Base-by-base conservation (phyloP, 1,139 yeast species). In the Fermentozyma sake region DNA sequence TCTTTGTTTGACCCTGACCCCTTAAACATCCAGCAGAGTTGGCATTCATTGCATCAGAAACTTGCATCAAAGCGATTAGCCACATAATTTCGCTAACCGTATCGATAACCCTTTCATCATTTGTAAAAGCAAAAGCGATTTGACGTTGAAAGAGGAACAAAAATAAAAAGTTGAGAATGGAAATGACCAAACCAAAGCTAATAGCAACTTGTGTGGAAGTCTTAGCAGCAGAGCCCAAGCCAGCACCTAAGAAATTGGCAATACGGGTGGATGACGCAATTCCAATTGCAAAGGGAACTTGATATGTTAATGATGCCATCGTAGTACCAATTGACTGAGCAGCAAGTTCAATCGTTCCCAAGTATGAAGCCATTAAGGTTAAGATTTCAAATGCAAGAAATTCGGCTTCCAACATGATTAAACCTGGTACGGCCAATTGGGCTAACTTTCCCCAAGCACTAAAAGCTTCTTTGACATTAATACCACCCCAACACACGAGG, bases 391-490 rank as follows among this genome's bases (percentile, higher is more conserved):
- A 81, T 0, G 89, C 83, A 36, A 81, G 50, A 35, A 79, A 79
- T 46, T 81, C 91, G 2, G 86, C 79, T 42, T 79, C 80, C 18
- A 80, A 59, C 86, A 81, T 81, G 4, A 80, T 58, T 15, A 80
- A 72, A 5, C 89, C 89, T 0, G 91, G 87, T 18, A 80, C 52
- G 0, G 89, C 77, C 35, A 74, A 58, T 18, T 46, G 42, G n/a
- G 68, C 52, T 32, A 74, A 50, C 31, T 55, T 65, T 5, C 55
- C 53, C 80, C 80, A 74, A 14, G 65, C 63, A 23, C 45, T 43
- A 35, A 69, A 69, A 2, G 68, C 43, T 8, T 38, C 48, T n/a
- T 29, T 25, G 4, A 47, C 22, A 20, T 43, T 37, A 24, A 61
- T 48, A 14, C 52, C 50, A 31, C 62, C 67, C 50, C 58, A 48